Evolutionary conservation across 768 basidiomycete genomes (phyloP), one percentile per base, ranked within the genome.

Genomic region (Pisolithus microcarpus): DNA sequence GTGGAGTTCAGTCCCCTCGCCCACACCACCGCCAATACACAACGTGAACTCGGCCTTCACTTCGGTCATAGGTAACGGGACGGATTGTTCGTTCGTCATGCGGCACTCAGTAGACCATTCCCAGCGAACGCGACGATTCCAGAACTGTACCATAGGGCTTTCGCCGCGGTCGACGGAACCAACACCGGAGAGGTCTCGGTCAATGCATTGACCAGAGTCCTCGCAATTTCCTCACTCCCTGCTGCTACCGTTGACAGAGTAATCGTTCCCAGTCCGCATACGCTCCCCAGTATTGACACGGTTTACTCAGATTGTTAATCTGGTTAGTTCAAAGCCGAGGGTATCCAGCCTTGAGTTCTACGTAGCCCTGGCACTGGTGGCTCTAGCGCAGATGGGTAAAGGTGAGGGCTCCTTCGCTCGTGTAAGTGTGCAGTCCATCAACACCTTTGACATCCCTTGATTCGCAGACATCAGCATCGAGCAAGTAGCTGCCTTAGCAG

Each of bases 321-420:
- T 94, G 19, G 91, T 92, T 48, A 89, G 87, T 67, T 84, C 85
- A 31, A 78, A 78, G 52, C 77, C 87, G 40, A 77, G 84, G 46
- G 86, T 97, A 36, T 89, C 90, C 7, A 89, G 82, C 57, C 80
- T 85, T 51, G 93, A 97, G 63, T 94, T 95, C 72, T 94, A 88
- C 64, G 88, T 94, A 10, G 89, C 91, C 9, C 69, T 97, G 23
- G 91, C 89, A 10, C 75, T 97, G 13, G 90, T 89, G 42, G 89
- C 90, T 2, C 72, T 95, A 4, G 90, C 89, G 5, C 93, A 97
- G 67, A 72, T 80, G 5, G 84, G 82, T 4, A 83, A 84, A 78
- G 89, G 89, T 87, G 50, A 23, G 69, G 58, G 6, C 13, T 36
- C 28, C 26, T 8, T 53, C 28, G 24, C 40, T 58, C 51, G 13